A percentile compares a stretch with the other conserved stretches of the same genome.
These are phyloP conservation scores for Coniochaeta sp. DNA, from an alignment of 2,329 filamentous ascomycete genomes.

Conservation along the genomic window DNA sequence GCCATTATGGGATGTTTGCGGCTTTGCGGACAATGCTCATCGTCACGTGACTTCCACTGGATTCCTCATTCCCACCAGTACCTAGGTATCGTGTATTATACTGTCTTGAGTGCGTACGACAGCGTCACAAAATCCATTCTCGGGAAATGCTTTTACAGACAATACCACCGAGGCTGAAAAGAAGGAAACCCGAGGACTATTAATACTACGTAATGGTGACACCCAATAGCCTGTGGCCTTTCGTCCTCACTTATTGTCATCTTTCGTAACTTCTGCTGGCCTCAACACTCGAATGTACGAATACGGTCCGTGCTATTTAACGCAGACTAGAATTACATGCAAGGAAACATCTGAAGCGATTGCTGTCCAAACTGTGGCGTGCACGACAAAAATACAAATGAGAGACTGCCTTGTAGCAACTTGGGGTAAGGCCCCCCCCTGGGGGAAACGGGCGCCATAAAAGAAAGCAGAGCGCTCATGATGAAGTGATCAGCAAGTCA, in stretches of 20 bases:
- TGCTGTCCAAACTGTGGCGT: not conserved
- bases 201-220: too few species aligned
- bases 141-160: too few species aligned
- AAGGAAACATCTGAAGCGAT: not conserved
- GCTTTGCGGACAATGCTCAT: not conserved
- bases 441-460: not conserved
- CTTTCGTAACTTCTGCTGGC: not conserved
- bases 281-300: not conserved
- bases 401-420: not conserved
- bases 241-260: too few species aligned
- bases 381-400: not conserved
- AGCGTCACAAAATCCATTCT: too few species aligned
- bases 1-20: conserved; percentile 3
- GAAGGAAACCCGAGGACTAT: too few species aligned
- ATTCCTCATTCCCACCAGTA: not conserved
- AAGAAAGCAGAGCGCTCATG: not conserved
- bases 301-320: not conserved
- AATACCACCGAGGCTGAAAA: too few species aligned
- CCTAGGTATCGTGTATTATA: too few species aligned
- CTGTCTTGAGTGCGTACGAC: too few species aligned
- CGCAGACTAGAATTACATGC: not conserved
- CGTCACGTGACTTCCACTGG: not conserved
- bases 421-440: too few species aligned
- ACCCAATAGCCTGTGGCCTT: too few species aligned
- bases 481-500: not conserved